Percentiles rank a stretch among this genome's conserved stretches.
phyloP scores from a whole-genome alignment of 768 basidiomycete genomes.

The Antrodiella citrinella region DNA sequence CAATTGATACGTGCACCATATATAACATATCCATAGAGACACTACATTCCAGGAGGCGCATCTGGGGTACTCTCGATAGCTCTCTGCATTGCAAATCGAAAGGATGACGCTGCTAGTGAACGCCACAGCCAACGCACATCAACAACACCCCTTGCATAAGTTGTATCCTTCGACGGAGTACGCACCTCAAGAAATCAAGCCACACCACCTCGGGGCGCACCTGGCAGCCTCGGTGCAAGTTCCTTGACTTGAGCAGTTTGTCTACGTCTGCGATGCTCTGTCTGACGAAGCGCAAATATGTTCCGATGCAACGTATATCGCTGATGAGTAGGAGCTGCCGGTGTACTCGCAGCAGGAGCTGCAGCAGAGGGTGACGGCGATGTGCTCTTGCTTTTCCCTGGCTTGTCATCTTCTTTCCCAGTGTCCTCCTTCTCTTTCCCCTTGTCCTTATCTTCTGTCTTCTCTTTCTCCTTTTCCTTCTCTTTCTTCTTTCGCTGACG shows the following conservation, averaged over 20 bases:
- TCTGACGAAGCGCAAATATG: constrained; percentile 71
- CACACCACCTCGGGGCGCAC: constrained; percentile 28
- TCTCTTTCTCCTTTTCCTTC: constrained; percentile 32
- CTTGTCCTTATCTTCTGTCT: constrained; percentile 28
- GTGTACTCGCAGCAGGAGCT: constrained; percentile 22
- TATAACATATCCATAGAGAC: constrained; percentile 3
- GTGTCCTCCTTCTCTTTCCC: constrained; percentile 21
- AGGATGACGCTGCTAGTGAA: no score
- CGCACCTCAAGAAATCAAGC: no score
- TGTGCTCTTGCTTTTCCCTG: constrained; percentile 18
- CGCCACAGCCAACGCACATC: no score
- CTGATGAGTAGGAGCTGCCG: constrained; percentile 43
- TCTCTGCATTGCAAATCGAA: no score
- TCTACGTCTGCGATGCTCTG: constrained; percentile 63
- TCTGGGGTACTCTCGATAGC: no score
- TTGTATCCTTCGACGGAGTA: no score
- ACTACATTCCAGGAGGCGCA: no score
- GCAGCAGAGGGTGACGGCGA: constrained; percentile 24
- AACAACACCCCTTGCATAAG: no score
- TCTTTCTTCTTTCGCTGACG: constrained; percentile 55
- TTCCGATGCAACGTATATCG: constrained; percentile 78
- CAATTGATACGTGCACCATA: constrained; percentile 9
- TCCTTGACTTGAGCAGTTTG: constrained; percentile 62
- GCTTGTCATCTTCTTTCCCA: constrained; percentile 13
- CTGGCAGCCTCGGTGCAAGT: constrained; percentile 64